Evolutionary conservation across 2,329 filamentous ascomycete genomes (phyloP).

Genomic region (Cladobotryum protrusum): DNA sequence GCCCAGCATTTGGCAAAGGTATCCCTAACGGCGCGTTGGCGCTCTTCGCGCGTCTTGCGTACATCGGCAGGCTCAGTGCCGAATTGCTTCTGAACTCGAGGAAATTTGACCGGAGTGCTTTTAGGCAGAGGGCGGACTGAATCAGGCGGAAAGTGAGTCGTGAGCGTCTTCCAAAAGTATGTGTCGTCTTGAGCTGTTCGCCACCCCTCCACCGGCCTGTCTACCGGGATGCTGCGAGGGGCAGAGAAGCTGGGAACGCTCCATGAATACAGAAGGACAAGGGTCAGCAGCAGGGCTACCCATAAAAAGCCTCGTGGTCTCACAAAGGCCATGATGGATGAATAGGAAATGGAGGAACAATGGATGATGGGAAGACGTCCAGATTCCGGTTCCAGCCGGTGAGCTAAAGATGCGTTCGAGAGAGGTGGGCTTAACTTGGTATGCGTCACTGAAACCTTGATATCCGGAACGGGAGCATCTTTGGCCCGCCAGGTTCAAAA

Average conservation of each 20-base stretch:
- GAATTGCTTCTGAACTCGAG: slow-evolving; percentile 29
- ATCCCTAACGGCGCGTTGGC: slow-evolving; percentile 34
- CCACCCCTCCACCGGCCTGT: slow-evolving; percentile 8
- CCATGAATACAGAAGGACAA: slow-evolving; percentile 8
- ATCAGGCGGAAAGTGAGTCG: slow-evolving; percentile 22
- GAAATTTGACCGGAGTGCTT: slow-evolving; percentile 21
- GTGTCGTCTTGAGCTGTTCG: slow-evolving; percentile 18
- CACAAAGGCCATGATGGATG: slow-evolving; percentile 1
- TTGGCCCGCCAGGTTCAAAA: too few species aligned
- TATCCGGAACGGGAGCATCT: too few species aligned
- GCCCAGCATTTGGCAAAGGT: slow-evolving; percentile 41
- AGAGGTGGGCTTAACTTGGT: too few species aligned
- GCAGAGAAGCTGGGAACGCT: background rate
- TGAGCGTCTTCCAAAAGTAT: slow-evolving; percentile 24
- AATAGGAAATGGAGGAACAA: background rate
- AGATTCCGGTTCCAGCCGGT: too few species aligned
- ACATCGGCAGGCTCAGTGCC: slow-evolving; percentile 15
- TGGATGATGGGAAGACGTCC: background rate
- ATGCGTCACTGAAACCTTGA: too few species aligned
- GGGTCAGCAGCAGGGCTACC: slow-evolving; percentile 6
- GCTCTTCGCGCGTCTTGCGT: slow-evolving; percentile 13
- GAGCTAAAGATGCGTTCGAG: too few species aligned
- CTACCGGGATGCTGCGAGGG: background rate
- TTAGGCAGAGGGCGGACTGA: slow-evolving; percentile 27
- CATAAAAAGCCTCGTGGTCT: slow-evolving; percentile 6